Conservation (phyloP, 495 filamentous ascomycete genomes). For the Trichoderma reesei region DNA sequence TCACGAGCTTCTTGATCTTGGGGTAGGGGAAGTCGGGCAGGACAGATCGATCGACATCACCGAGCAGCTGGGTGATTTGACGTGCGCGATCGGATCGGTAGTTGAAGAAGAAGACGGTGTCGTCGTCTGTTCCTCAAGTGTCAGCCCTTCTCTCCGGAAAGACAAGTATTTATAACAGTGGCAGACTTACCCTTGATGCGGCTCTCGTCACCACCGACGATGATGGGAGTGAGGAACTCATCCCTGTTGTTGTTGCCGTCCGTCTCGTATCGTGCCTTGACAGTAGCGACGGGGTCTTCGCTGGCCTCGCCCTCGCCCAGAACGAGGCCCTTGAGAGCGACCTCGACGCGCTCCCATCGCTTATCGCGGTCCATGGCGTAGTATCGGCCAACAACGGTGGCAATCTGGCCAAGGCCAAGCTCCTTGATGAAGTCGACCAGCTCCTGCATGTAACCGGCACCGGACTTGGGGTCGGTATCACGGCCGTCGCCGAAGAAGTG, state of each 20-base stretch:
- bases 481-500: conserved; percentile 98
- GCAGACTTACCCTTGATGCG: conserved; percentile 65
- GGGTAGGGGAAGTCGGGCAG: conserved; percentile 89
- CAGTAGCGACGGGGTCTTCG: conserved; percentile 73
- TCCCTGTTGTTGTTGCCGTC: conserved; percentile 58
- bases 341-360: conserved; percentile 90
- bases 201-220: conserved; percentile 73
- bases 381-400: conserved; percentile 92
- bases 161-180: too few relatives aligned
- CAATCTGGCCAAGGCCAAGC: conserved; percentile 75
- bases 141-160: conserved; percentile 12
- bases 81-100: conserved; percentile 98
- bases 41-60: conserved; percentile 82
- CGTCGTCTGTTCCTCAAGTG: conserved; percentile 49
- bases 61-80: conserved; percentile 90
- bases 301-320: conserved; percentile 77
- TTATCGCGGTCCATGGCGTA: conserved; percentile 99
- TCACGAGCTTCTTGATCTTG: conserved; percentile 73
- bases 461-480: conserved; percentile 93
- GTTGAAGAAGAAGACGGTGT: conserved; percentile 99
- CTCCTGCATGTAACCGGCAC: conserved; percentile 74
- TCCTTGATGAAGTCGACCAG: conserved; percentile 69
- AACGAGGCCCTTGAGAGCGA: conserved; percentile 80
- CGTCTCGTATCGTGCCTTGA: conserved; percentile 78
- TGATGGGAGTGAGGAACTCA: conserved; percentile 97